Evolutionary conservation across 2,329 filamentous ascomycete species (phyloP), one percentile per base, ranked within the genome.

Genomic region (Sphaerulina musiva): DNA sequence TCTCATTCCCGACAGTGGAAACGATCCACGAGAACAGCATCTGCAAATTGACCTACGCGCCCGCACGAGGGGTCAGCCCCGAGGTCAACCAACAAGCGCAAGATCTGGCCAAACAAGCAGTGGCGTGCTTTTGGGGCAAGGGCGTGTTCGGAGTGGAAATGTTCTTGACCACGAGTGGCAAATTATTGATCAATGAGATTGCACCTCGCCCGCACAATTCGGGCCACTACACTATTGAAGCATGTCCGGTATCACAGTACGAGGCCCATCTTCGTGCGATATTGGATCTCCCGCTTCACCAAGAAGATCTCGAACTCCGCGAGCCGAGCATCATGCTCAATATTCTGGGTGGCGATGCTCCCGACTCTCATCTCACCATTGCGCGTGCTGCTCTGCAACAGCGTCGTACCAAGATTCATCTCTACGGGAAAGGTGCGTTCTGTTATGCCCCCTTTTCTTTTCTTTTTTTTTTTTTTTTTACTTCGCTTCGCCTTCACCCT

Each of bases 141-240:
- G 93, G 93, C 59, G 88, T 95, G 32, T 98, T 96, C 71, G 93
- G 92, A 0, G 92, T 97, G 0, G 93, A 98, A 73, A 88, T 97
- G 83, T 98, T 98, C 73, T 73, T 97, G 3, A 80, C 91, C 9
- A 74, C 83, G 46, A 83, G 93, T 64, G 82, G 78, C 55, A 75
- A 76, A 1, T 78, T 95, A 1, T 73, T 95, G 54, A 80, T 96
- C 63, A 95, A 95, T 70, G 90, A 95, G 72, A 86, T 95, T 59
- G 89, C 89, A 0, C 89, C 88, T 10, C 79, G 89, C 39, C 81
- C 82, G 48, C 91, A 96, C 73, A 96, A 96, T 74, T 95, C 89
- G 0, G 93, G 93, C 0, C 93, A 97, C 72, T 92, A 91, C 73
- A 95, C 88, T 2, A 97, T 97, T 60, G 92, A 98, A 74, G 88